phyloP scores from a whole-genome alignment of 805 yeast species.

The Metschnikowia rubicola region DNA sequence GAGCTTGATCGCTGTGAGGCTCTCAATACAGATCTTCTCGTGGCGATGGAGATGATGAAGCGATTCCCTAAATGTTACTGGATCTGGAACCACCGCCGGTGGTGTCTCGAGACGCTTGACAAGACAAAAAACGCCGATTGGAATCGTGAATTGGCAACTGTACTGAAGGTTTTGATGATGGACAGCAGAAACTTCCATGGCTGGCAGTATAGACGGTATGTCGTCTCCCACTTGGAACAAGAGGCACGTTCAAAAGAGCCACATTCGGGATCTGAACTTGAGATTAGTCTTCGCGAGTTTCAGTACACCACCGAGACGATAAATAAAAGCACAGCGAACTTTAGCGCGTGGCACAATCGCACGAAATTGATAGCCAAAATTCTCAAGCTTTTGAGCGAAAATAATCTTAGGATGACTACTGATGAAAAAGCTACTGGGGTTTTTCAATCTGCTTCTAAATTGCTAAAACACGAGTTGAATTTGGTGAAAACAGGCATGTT shows the following conservation, averaged over 20 bases:
- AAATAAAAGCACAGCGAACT: slow-evolving; percentile 82
- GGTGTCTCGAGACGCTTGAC: slow-evolving; percentile 58
- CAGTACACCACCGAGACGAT: slow-evolving; percentile 75
- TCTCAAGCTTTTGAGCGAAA: slow-evolving; percentile 22
- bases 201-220: slow-evolving; percentile 86
- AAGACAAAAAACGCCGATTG: slow-evolving; percentile 54
- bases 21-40: slow-evolving; percentile 56
- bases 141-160: slow-evolving; percentile 67
- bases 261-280: slow-evolving; percentile 15
- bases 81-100: slow-evolving; percentile 91
- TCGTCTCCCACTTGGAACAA: slow-evolving; percentile 44
- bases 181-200: slow-evolving; percentile 92
- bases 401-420: not conserved
- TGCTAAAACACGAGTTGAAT: slow-evolving; percentile 57
- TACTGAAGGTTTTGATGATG: slow-evolving; percentile 58
- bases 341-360: slow-evolving; percentile 94
- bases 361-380: slow-evolving; percentile 61
- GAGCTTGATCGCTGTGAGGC: slow-evolving; percentile 8
- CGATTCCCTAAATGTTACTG: slow-evolving; percentile 87
- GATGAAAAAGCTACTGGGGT: slow-evolving; percentile 14
- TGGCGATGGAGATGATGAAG: slow-evolving; percentile 56
- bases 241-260: not conserved
- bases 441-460: slow-evolving; percentile 29
- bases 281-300: slow-evolving; percentile 52
- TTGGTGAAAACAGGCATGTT: slow-evolving; percentile 79